phyloP scores from a whole-genome alignment of 352 stramenopile genomes.

The Blastocystis sp. region DNA sequence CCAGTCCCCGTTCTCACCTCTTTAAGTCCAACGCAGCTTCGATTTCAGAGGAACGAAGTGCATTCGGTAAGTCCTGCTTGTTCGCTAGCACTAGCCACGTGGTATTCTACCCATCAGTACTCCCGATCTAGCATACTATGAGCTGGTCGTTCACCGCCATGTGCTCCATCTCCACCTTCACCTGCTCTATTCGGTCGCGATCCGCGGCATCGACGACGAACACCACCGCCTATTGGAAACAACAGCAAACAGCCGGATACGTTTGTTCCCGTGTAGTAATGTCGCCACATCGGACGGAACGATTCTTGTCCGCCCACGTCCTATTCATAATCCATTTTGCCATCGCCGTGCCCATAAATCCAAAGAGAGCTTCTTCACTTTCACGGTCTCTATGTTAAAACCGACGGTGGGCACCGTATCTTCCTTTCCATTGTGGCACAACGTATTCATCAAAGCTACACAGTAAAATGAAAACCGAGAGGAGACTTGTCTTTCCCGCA shows the following conservation, averaged over 20 bases:
- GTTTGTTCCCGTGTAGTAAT: constrained; percentile 33
- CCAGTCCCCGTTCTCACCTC: not conserved
- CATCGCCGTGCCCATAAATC: constrained; percentile 32
- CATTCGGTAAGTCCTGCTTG: constrained; percentile 22
- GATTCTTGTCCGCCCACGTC: not conserved
- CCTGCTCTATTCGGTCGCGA: not conserved
- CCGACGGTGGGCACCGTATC: not conserved
- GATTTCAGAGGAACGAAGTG: not conserved
- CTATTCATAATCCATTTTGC: not conserved
- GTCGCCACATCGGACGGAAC: not conserved
- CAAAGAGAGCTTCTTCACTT: constrained; percentile 27
- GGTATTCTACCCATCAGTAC: not conserved
- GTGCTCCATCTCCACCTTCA: not conserved
- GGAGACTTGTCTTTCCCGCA: constrained; percentile 47
- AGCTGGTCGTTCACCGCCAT: constrained; percentile 5
- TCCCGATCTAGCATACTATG: not conserved
- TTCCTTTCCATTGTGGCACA: constrained; percentile 19
- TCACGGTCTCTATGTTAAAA: constrained; percentile 9
- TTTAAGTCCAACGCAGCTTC: not conserved
- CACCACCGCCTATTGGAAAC: constrained; percentile 10
- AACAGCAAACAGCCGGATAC: not conserved
- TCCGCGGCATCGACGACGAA: constrained; percentile 40
- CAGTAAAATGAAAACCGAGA: not conserved
- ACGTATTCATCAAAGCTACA: constrained; percentile 21
- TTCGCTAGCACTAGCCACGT: constrained; percentile 21